Evolutionary conservation across 1,284 basidiomycete species (phyloP).

Genomic region (Ustilago cynodontis): DNA sequence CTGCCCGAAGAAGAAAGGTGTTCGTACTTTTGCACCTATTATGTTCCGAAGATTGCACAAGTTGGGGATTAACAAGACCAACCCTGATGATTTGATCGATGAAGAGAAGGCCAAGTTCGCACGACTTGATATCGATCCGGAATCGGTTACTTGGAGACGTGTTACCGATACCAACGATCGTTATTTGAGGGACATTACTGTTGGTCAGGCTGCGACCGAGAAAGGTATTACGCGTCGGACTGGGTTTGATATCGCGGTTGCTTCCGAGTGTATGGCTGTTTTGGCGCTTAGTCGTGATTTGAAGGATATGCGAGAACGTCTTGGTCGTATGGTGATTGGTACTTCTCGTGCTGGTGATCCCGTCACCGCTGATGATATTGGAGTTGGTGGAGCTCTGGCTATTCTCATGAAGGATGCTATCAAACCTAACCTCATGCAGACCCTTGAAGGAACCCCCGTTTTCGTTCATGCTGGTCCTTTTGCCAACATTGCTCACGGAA

Average conservation of each 20-base stretch:
- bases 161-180: slow-evolving; percentile 97
- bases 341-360: slow-evolving; percentile 90
- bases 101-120: slow-evolving; percentile 92
- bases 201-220: slow-evolving; percentile 91
- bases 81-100: slow-evolving; percentile 90
- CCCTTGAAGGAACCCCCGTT: slow-evolving; percentile 96
- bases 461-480: slow-evolving; percentile 99
- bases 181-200: slow-evolving; percentile 92
- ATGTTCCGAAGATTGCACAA: slow-evolving; percentile 96
- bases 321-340: slow-evolving; percentile 97
- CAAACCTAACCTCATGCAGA: slow-evolving; percentile 99
- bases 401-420: slow-evolving; percentile 99
- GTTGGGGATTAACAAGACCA: slow-evolving; percentile 93
- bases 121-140: slow-evolving; percentile 89
- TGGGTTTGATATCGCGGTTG: slow-evolving; percentile 96
- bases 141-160: slow-evolving; percentile 95
- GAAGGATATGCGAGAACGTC: slow-evolving; percentile 88
- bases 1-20: slow-evolving; percentile 92
- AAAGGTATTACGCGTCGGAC: slow-evolving; percentile 88
- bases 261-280: slow-evolving; percentile 98
- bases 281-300: slow-evolving; percentile 89
- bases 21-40: slow-evolving; percentile 91
- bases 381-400: slow-evolving; percentile 93
- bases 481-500: slow-evolving; percentile 98
- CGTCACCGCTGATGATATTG: slow-evolving; percentile 96